A percentile compares a stretch with the other conserved stretches of the same genome.
These are phyloP conservation scores for Exophiala sideris DNA, from an alignment of 2,329 filamentous ascomycete species.

Conservation along the genomic window DNA sequence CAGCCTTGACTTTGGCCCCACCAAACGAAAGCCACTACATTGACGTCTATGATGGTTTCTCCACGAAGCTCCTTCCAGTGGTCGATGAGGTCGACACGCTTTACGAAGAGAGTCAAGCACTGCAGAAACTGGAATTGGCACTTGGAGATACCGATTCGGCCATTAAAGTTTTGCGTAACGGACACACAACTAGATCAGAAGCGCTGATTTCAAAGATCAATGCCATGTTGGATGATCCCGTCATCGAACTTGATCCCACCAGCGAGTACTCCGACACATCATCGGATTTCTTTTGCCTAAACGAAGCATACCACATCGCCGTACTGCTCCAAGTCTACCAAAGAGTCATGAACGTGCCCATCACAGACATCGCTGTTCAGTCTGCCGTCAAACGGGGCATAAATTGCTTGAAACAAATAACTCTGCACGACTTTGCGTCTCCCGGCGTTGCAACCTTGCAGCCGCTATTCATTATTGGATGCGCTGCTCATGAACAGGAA, in stretches of 20 bases:
- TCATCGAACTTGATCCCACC: neutral
- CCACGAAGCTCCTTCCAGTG: neutral
- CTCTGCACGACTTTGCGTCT: neutral
- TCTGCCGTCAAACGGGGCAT: neutral
- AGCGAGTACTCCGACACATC: neutral
- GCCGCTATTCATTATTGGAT: slow-evolving; percentile 1
- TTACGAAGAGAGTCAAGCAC: neutral
- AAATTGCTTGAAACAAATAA: neutral
- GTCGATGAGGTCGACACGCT: slow-evolving; percentile 1
- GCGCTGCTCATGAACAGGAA: neutral
- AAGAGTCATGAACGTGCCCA: neutral
- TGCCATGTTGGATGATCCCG: neutral
- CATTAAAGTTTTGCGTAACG: neutral
- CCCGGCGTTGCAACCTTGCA: neutral
- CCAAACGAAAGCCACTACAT: neutral
- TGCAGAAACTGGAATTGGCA: neutral
- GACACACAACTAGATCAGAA: neutral
- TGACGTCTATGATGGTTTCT: slow-evolving; percentile 1
- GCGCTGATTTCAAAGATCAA: neutral
- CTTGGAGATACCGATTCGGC: neutral
- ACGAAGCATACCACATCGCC: neutral
- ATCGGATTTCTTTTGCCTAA: neutral
- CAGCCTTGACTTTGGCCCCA: neutral
- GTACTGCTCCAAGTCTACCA: slow-evolving; percentile 1
- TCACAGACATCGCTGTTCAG: neutral